Conservation (phyloP, 2,329 filamentous ascomycete genomes). For the Albophoma yamanashiensis region DNA sequence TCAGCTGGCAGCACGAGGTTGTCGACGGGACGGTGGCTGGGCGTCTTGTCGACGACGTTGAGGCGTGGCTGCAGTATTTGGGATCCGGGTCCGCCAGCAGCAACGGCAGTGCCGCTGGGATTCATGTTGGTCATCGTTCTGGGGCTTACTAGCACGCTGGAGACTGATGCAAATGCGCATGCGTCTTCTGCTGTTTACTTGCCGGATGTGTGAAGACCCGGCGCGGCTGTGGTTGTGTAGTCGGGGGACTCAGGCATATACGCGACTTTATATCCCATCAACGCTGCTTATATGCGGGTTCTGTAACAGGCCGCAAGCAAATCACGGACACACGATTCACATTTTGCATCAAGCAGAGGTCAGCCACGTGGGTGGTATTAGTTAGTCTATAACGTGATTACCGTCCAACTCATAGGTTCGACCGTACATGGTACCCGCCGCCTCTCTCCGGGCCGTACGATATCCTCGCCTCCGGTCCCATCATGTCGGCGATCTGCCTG, state of each 20-base stretch:
- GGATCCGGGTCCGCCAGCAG: background rate
- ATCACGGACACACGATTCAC: background rate
- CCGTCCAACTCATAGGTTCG: background rate
- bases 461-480: constrained; percentile 9
- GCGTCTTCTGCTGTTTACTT: background rate
- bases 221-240: background rate
- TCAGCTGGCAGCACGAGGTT: constrained; percentile 12
- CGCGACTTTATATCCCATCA: background rate
- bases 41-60: constrained; percentile 7
- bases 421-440: background rate
- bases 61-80: background rate
- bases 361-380: background rate
- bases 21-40: constrained; percentile 9
- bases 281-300: background rate
- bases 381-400: background rate
- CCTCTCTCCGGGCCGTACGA: background rate
- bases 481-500: background rate
- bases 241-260: background rate
- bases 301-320: background rate
- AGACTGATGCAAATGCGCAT: background rate
- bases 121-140: background rate
- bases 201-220: background rate
- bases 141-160: background rate
- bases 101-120: background rate
- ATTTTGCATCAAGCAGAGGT: background rate